A percentile compares a stretch with the other conserved stretches of the same genome.
These are phyloP conservation scores for Penicillium samsonianum DNA, from an alignment of 495 filamentous ascomycete species.

Conservation along the genomic window DNA sequence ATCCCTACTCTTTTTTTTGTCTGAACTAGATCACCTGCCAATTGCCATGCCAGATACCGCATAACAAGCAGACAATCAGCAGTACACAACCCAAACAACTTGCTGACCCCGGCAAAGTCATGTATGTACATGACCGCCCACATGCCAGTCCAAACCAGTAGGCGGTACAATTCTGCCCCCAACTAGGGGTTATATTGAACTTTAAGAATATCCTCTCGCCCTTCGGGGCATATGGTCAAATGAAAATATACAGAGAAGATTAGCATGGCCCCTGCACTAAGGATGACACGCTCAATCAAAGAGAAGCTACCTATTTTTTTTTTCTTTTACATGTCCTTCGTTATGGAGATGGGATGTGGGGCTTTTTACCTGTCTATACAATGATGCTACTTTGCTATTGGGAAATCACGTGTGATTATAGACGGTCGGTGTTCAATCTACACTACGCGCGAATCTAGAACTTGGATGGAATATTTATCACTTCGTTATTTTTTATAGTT, in stretches of 20 bases:
- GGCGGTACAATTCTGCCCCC: slow-evolving; percentile 3
- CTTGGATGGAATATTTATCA: neutral
- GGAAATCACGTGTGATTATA: neutral
- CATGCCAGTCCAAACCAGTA: neutral
- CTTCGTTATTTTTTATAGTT: neutral
- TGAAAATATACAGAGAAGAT: slow-evolving; percentile 89
- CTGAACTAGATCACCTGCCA: neutral
- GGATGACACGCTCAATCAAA: slow-evolving; percentile 99
- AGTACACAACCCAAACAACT: neutral
- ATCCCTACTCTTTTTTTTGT: neutral
- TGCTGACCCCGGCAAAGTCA: neutral
- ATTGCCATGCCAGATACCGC: neutral
- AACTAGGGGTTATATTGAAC: slow-evolving; percentile 26
- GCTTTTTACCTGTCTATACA: neutral
- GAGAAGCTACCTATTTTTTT: slow-evolving; percentile 87
- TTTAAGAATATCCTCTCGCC: slow-evolving; percentile 37
- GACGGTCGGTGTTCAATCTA: neutral
- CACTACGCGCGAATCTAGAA: neutral
- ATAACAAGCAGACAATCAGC: neutral
- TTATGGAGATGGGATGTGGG: neutral
- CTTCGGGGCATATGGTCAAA: slow-evolving; percentile 80
- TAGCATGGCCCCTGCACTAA: slow-evolving; percentile 99
- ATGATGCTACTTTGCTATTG: neutral
- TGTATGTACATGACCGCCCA: neutral
- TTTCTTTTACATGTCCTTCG: slow-evolving; percentile 15